phyloP scores from a whole-genome alignment of 805 yeast species.

The Starmerella bacillaris region DNA sequence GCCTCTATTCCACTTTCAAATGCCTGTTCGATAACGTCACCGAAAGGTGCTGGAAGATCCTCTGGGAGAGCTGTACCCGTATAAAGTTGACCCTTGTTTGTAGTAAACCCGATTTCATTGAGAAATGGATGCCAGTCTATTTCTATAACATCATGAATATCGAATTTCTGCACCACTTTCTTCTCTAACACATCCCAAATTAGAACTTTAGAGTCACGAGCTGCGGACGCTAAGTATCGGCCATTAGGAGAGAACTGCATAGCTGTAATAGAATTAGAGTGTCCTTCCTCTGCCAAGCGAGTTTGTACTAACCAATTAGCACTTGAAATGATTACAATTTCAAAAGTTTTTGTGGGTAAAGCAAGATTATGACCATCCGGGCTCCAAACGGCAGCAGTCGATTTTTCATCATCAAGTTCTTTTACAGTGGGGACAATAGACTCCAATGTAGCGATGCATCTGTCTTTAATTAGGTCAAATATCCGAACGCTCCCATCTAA shows the following conservation, averaged over 20 bases:
- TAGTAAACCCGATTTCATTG: conserved; percentile 21
- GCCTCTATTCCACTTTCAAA: neutral
- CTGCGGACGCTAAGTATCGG: conserved; percentile 37
- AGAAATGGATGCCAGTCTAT: conserved; percentile 26
- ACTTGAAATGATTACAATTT: conserved; percentile 18
- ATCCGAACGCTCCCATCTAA: conserved; percentile 23
- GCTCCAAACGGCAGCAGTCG: conserved; percentile 51
- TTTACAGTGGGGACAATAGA: conserved; percentile 18
- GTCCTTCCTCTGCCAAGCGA: conserved; percentile 14
- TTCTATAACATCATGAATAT: conserved; percentile 12
- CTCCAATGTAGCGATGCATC: conserved; percentile 17
- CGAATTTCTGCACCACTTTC: conserved; percentile 24
- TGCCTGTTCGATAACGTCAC: neutral
- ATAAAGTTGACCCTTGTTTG: conserved; percentile 21
- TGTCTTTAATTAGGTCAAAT: conserved; percentile 14
- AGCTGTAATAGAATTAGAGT: conserved; percentile 28
- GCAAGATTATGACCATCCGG: conserved; percentile 53
- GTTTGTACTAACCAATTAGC: conserved; percentile 17
- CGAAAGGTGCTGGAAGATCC: neutral
- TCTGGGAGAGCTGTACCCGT: conserved; percentile 9
- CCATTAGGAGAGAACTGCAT: conserved; percentile 48
- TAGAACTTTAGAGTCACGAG: conserved; percentile 28
- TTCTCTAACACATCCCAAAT: conserved; percentile 37
- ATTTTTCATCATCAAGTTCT: conserved; percentile 25
- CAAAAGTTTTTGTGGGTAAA: conserved; percentile 34